Percentiles rank a stretch among this genome's conserved stretches.
These are phyloP conservation scores for Lactuca sativa DNA, from an alignment of 129 eudicot species.

Conservation along the genomic window DNA sequence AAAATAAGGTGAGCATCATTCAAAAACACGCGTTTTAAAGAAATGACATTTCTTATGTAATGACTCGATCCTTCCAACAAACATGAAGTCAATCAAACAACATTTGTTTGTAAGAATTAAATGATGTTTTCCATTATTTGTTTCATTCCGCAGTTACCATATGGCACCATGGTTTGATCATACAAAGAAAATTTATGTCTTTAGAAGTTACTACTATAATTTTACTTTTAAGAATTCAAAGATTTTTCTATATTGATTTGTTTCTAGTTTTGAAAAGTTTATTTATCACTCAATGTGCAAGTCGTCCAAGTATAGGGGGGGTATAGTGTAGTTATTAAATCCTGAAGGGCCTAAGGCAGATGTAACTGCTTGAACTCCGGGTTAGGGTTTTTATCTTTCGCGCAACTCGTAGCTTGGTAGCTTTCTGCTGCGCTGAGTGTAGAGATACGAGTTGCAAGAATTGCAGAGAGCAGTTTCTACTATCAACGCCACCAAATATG, in stretches of 20 bases:
- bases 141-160: too few species aligned
- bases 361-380: not conserved
- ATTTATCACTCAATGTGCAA: not conserved
- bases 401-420: not conserved
- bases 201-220: too few species aligned
- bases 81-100: too few species aligned
- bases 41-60: too few species aligned
- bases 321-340: not conserved
- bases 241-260: not conserved
- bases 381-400: slow-evolving; percentile 39
- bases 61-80: too few species aligned
- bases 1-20: too few species aligned
- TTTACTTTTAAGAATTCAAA: too few species aligned
- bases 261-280: not conserved
- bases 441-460: not conserved
- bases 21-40: too few species aligned
- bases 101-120: too few species aligned
- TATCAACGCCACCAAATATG: slow-evolving; percentile 34
- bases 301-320: not conserved
- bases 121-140: too few species aligned
- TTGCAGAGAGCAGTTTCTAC: slow-evolving; percentile 23
- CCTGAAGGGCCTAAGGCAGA: slow-evolving; percentile 10
- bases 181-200: too few species aligned
- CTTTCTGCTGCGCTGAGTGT: slow-evolving; percentile 27
- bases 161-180: too few species aligned